These are phyloP conservation scores for Colletotrichum trifolii DNA, from an alignment of 2,329 filamentous ascomycete species.

Conservation along the genomic window DNA sequence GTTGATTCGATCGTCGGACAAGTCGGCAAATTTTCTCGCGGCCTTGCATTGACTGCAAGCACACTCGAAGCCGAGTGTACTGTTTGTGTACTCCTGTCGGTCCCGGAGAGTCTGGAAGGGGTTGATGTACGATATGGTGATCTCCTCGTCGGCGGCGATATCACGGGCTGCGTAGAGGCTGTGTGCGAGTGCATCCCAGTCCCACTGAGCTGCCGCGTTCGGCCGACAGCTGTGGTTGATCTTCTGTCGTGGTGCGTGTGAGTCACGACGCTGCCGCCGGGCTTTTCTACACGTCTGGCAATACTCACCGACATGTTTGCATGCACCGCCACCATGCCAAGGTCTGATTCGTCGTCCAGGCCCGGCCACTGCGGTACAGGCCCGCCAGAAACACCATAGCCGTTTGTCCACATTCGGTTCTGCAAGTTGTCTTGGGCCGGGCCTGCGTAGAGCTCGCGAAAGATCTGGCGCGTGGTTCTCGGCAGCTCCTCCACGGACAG, in stretches of 20 bases:
- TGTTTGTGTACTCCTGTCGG: background rate
- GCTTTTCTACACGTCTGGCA: too few species aligned
- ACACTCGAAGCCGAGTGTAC: background rate
- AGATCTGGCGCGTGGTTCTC: background rate
- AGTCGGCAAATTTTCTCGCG: background rate
- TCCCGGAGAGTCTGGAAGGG: background rate
- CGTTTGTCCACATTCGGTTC: conserved; percentile 1
- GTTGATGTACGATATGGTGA: conserved; percentile 18
- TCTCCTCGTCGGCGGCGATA: conserved; percentile 10
- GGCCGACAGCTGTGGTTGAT: conserved; percentile 20
- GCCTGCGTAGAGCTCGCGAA: background rate
- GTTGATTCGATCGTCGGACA: conserved; percentile 6
- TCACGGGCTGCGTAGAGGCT: conserved; percentile 2
- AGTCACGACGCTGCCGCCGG: too few species aligned
- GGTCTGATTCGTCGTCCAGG: background rate
- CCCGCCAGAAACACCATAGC: background rate
- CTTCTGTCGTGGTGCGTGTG: background rate
- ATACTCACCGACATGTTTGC: conserved; percentile 10
- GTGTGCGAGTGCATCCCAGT: background rate
- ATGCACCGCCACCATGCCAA: conserved; percentile 9
- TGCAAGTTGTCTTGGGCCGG: background rate
- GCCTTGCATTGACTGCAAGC: conserved; percentile 10
- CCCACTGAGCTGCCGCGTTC: conserved; percentile 6
- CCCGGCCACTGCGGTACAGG: conserved; percentile 7
- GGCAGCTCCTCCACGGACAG: conserved; percentile 2